phyloP scores from a whole-genome alignment of 805 yeast species.

The Saccharomyces eubayanus region DNA sequence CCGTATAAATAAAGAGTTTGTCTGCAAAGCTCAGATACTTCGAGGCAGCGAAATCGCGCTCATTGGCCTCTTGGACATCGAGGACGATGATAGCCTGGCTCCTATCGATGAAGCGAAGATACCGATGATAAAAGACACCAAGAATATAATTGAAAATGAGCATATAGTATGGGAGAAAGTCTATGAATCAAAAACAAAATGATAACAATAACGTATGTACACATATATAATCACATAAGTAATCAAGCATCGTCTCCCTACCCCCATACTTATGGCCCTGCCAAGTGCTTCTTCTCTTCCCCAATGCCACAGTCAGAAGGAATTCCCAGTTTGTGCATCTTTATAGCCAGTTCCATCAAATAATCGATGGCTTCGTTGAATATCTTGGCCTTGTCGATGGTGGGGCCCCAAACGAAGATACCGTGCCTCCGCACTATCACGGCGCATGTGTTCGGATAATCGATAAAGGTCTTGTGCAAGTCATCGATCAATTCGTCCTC shows the following conservation, averaged over 20 bases:
- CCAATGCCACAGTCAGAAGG: conserved; percentile 37
- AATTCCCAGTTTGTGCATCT: conserved; percentile 66
- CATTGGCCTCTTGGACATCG: conserved; percentile 21
- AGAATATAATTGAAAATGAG: conserved; percentile 19
- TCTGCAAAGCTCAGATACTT: conserved; percentile 14
- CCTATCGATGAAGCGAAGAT: conserved; percentile 1
- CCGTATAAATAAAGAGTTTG: conserved; percentile 33
- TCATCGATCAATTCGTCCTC: conserved; percentile 75
- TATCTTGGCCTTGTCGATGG: conserved; percentile 85
- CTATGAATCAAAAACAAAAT: not conserved
- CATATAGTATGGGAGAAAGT: conserved; percentile 26
- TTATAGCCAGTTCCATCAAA: conserved; percentile 72
- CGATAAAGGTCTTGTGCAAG: conserved; percentile 52
- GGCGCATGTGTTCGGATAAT: conserved; percentile 74
- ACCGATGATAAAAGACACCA: conserved; percentile 23
- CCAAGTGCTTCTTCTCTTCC: conserved; percentile 24
- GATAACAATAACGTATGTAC: not conserved
- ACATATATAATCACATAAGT: not conserved
- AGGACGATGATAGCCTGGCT: not conserved
- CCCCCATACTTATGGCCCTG: not conserved
- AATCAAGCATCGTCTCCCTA: conserved; percentile 12
- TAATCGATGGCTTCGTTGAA: conserved; percentile 92
- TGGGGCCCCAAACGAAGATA: conserved; percentile 92
- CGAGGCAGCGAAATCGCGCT: conserved; percentile 30
- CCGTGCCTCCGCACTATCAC: conserved; percentile 91